Base-by-base conservation (phyloP, 148 eudicot species). In the Chenopodium formosanum region DNA sequence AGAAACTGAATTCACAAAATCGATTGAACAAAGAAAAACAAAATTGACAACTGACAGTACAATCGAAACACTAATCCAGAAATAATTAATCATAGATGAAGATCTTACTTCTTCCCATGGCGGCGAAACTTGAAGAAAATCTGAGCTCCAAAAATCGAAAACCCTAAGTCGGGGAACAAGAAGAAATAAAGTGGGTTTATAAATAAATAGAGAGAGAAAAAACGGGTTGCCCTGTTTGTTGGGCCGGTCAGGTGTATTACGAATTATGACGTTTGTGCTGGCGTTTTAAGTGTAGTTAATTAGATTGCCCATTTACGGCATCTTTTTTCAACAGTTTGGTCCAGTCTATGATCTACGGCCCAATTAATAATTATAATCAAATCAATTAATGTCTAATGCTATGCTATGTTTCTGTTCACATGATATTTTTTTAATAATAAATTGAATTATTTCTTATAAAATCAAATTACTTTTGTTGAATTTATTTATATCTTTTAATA, bases 61-160 rank as follows among this genome's bases (percentile, higher is more conserved):
- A 37, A 37, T 37, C 40, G 40, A 37, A 37, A 37, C 40, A 37
- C 40, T 37, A 37, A 37, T 37, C 40, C 40, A 37, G 40, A 34
- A 37, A 37, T 5, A 37, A 37, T 37, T 37, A 37, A 37, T 0
- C 40, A 37, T 0, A 37, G 40, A 37, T 37, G 40, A 68, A 17
- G 27, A 76, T 0, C 85, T 67, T 79, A 83, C 85, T 83, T 79
- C 85, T 79, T 0, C 85, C 85, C 85, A 83, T 83, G 75, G 79
- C 66, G 75, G 74, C 74, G 22, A 19, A n/a, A 53, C 32, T 56
- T 19, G 9, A 16, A 12, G 12, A 37, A 47, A 27, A 19, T 2
- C 9, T 3, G 9, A 34, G 27, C 1, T 11, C 31, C 0, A 25
- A 44, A 44, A 40, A 46, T 2, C 2, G 14, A 65, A 83, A 83